Base-by-base conservation (phyloP, 2,329 filamentous ascomycete species). In the Fonsecaea pedrosoi region DNA sequence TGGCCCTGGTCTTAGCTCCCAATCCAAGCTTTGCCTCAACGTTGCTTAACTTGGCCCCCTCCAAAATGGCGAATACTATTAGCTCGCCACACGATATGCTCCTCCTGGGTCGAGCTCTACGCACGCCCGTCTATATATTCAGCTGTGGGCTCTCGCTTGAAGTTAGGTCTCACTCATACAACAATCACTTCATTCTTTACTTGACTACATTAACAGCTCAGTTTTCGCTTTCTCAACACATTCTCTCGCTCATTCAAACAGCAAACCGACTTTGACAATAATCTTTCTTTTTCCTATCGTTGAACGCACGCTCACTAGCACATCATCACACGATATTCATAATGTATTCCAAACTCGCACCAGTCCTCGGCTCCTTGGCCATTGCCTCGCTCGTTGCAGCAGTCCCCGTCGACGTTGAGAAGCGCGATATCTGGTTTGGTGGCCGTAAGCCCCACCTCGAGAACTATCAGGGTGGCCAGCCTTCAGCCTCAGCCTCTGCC, bases 351-450 rank as follows among this genome's bases (percentile, higher is more conserved):
- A 66, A 59, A 8, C 15, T 63, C 7, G 60, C 62, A 58, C 45
- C 65, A 50, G 56, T 70, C 35, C 21, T 68, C 35, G 68, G 68
- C 62, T 58, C 65, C 12, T 54, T 70, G 60, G 65, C 68, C 53
- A 40, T 70, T 30, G 62, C 62, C 45, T 70, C 68, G 32, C 56
- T 70, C 45, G 68, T 68, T 54, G 57, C 65, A 8, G 68, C 68
- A 13, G 65, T 62, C 21, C 68, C 68, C 3, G 54, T 70, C 10
- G 62, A 69, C 3, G 40, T 69, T 9, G 62, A 70, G 42, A 70
- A 64, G 58, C 60, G 67, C 15, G 63, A 63, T 21, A 40, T 61
- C 13, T 60, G 38, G 13, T 59, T 69, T 57, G 56, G 63, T 15
- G 53, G 64, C 35, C 63, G 67, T 13, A 42, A 21, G 15, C 21